Percentiles rank a stretch among this genome's conserved stretches.
Conservation (phyloP, 2,329 filamentous ascomycete genomes). For the Cladosporium sp. region DNA sequence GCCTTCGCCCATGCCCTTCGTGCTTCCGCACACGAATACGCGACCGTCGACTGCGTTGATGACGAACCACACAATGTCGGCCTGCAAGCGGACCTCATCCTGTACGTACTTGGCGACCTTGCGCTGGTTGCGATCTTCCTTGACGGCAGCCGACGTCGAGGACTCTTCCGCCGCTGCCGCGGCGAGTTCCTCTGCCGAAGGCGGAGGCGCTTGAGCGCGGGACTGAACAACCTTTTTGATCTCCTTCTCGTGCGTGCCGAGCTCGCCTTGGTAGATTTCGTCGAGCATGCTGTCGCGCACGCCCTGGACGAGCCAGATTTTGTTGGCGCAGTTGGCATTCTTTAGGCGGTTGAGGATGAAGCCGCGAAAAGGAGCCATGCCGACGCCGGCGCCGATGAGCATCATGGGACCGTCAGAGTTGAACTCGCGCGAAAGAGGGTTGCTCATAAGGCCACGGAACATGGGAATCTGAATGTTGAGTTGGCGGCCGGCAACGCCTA, state of each 20-base stretch:
- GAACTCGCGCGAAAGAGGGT: conserved; percentile 88
- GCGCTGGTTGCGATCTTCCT: conserved; percentile 32
- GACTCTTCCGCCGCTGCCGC: conserved; percentile 47
- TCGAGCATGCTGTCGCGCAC: conserved; percentile 91
- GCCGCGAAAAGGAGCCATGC: conserved; percentile 93
- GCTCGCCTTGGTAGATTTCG: conserved; percentile 94
- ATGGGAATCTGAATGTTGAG: conserved; percentile 78
- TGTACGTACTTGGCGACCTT: conserved; percentile 87
- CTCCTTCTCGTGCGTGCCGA: conserved; percentile 75
- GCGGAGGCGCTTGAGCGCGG: conserved; percentile 28
- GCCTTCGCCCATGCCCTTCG: conserved; percentile 95
- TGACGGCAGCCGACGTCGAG: conserved; percentile 49
- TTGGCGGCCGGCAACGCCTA: conserved; percentile 27
- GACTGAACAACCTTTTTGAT: conserved; percentile 50
- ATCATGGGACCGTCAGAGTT: conserved; percentile 95
- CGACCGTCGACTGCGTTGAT: conserved; percentile 94
- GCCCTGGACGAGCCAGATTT: conserved; percentile 94
- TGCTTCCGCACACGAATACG: conserved; percentile 93
- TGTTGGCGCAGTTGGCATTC: conserved; percentile 94
- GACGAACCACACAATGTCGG: conserved; percentile 97
- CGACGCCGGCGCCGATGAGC: conserved; percentile 91
- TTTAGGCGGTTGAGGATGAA: conserved; percentile 93
- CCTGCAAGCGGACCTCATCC: conserved; percentile 85
- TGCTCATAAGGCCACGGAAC: conserved; percentile 98
- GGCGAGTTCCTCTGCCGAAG: conserved; percentile 27